Percentiles rank a stretch among this genome's conserved stretches.
Conservation (phyloP, 2,329 filamentous ascomycete species). For the Neospermospora avenae region DNA sequence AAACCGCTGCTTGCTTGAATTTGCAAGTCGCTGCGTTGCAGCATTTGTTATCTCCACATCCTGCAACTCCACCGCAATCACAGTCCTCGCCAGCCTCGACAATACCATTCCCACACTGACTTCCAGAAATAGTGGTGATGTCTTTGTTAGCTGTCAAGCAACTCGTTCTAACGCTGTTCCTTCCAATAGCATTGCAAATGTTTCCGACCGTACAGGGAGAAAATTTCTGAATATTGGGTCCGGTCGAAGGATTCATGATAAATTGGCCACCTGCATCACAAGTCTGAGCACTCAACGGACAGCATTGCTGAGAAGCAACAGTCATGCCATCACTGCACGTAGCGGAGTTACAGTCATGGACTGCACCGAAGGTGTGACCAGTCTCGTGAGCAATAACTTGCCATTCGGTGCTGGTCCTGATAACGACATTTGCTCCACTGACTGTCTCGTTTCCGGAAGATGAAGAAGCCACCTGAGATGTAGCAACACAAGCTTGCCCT, state of each 20-base stretch:
- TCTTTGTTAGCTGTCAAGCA: slow-evolving; percentile 86
- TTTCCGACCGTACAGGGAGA: slow-evolving; percentile 90
- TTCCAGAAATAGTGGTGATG: slow-evolving; percentile 75
- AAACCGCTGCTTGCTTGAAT: slow-evolving; percentile 69
- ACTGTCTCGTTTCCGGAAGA: slow-evolving; percentile 64
- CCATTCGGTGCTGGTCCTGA: slow-evolving; percentile 82
- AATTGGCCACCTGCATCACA: slow-evolving; percentile 78
- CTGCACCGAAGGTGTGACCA: slow-evolving; percentile 91
- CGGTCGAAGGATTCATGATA: slow-evolving; percentile 96
- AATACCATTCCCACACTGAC: slow-evolving; percentile 93
- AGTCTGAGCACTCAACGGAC: slow-evolving; percentile 62
- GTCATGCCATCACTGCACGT: slow-evolving; percentile 63
- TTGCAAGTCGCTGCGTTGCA: slow-evolving; percentile 85
- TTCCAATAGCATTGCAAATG: slow-evolving; percentile 80
- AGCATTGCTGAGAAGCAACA: slow-evolving; percentile 66
- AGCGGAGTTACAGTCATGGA: slow-evolving; percentile 80
- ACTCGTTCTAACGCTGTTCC: slow-evolving; percentile 68
- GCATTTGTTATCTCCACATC: slow-evolving; percentile 74
- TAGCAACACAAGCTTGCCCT: slow-evolving; percentile 73
- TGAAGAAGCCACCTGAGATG: slow-evolving; percentile 51
- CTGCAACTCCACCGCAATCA: slow-evolving; percentile 78
- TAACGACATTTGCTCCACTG: slow-evolving; percentile 84
- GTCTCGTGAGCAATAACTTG: slow-evolving; percentile 94
- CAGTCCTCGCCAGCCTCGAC: slow-evolving; percentile 93
- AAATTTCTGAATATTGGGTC: slow-evolving; percentile 69